Conservation (phyloP, 2,329 filamentous ascomycete species). For the Bipolaris cookei region DNA sequence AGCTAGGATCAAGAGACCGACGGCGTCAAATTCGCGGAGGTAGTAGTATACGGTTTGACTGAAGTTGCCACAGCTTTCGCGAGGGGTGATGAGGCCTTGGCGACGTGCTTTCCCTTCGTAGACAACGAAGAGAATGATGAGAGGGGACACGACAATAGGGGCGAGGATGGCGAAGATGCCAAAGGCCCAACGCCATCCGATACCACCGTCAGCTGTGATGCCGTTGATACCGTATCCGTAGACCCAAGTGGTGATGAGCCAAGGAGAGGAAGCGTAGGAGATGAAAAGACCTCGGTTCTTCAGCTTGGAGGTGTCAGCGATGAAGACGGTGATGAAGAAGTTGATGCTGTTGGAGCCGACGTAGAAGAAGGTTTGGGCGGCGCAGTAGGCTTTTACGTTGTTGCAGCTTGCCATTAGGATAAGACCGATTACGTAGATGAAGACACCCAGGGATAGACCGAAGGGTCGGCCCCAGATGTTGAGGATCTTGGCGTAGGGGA, state of each 20-base stretch:
- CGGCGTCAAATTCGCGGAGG: slow-evolving; percentile 66
- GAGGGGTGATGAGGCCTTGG: slow-evolving; percentile 57
- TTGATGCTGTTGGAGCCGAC: slow-evolving; percentile 66
- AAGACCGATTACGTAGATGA: slow-evolving; percentile 49
- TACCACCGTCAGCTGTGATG: slow-evolving; percentile 55
- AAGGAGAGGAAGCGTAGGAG: slow-evolving; percentile 52
- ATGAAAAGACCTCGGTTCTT: slow-evolving; percentile 68
- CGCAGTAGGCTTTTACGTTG: slow-evolving; percentile 67
- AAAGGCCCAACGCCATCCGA: slow-evolving; percentile 70
- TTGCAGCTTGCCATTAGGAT: slow-evolving; percentile 72
- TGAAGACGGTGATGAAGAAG: slow-evolving; percentile 69
- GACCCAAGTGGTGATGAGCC: slow-evolving; percentile 43
- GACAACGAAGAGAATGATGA: slow-evolving; percentile 63
- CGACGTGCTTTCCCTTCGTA: slow-evolving; percentile 68
- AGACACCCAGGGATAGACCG: slow-evolving; percentile 46
- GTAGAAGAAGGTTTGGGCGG: slow-evolving; percentile 70
- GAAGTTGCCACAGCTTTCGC: slow-evolving; percentile 56
- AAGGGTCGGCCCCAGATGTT: slow-evolving; percentile 53
- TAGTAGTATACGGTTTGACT: slow-evolving; percentile 61
- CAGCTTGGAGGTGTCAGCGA: slow-evolving; percentile 71
- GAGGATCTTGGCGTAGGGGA: slow-evolving; percentile 53
- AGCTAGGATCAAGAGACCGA: slow-evolving; percentile 67
- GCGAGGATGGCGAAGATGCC: slow-evolving; percentile 70
- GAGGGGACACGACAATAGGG: slow-evolving; percentile 65
- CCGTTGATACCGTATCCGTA: slow-evolving; percentile 35